Evolutionary conservation across 1,284 basidiomycete species (phyloP).

Genomic region (Pyrrhoderma noxium): DNA sequence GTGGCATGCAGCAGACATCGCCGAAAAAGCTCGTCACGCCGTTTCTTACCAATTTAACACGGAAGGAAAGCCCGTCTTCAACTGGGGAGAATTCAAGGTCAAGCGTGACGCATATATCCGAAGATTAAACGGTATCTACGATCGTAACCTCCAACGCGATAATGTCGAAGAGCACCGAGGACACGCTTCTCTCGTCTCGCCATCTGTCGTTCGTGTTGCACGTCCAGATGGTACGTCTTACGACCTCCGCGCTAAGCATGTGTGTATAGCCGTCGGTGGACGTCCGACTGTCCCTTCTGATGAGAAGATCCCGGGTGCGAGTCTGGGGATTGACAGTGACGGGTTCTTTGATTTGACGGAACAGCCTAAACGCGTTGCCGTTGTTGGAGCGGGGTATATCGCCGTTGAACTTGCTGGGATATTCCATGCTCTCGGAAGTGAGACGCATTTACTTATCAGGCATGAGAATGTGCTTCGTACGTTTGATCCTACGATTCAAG

Average conservation of each 20-base stretch:
- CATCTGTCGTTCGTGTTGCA: conserved; percentile 62
- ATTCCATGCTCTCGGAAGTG: conserved; percentile 78
- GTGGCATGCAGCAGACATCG: conserved; percentile 97
- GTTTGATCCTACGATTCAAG: conserved; percentile 86
- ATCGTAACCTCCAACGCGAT: conserved; percentile 82
- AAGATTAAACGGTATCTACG: conserved; percentile 89
- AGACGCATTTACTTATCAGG: conserved; percentile 91
- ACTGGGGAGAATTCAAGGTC: conserved; percentile 88
- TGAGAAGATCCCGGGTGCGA: conserved; percentile 80
- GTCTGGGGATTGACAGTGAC: conserved; percentile 87
- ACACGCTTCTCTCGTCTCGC: conserved; percentile 64
- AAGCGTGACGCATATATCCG: conserved; percentile 95
- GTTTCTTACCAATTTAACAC: conserved; percentile 70
- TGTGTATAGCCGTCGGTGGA: conserved; percentile 86
- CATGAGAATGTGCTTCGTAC: conserved; percentile 85
- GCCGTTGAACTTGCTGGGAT: conserved; percentile 92
- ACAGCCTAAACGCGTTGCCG: conserved; percentile 89
- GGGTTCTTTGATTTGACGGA: conserved; percentile 92
- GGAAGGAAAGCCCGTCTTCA: conserved; percentile 57
- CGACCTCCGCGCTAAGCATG: conserved; percentile 64
- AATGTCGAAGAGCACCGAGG: conserved; percentile 87
- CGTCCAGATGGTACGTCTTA: conserved; percentile 58
- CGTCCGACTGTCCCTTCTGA: conserved; percentile 78
- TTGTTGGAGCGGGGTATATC: conserved; percentile 97
- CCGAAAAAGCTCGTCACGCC: conserved; percentile 74